Base-by-base conservation (phyloP, 228 moss, liverwort and hornwort genomes). In the Sphagnum magellanicum region DNA sequence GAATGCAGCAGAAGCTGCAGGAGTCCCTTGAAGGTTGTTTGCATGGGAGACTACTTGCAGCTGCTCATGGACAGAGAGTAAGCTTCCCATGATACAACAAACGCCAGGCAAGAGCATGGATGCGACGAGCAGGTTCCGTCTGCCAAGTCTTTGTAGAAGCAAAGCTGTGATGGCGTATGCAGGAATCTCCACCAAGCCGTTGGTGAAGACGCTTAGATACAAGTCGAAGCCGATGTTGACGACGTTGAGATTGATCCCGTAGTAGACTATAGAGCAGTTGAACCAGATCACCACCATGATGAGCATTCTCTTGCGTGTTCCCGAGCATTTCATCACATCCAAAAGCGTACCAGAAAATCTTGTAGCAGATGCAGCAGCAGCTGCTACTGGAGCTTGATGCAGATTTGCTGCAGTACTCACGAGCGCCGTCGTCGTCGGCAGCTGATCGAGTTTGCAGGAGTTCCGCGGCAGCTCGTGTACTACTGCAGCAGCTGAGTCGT, bases 201-300 rank as follows among this genome's bases (percentile, higher is more conserved):
- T 79, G 17, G 79, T 53, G 65, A 83, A 79, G 6, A 83, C 79
- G 61, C 79, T 74, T 5, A 79, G 4, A 52, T 77, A 76, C 4
- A 83, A 64, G 51, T 79, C 73, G 74, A 74, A 79, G 8, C 79
- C 79, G 46, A 83, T 32, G 51, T 83, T 83, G 58, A 72, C 79
- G 6, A 74, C 76, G 60, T 83, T 83, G 53, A 83, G 50, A 53
- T 71, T 83, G 74, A 83, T 74, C 13, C 83, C 83, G 48, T 79
- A 83, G 74, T 83, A 83, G 48, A 76, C 73, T 11, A 79, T 53
- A 8, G 71, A 69, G 11, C 63, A 68, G 55, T 66, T 60, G 66
- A 83, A 83, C 79, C 79, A 83, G 51, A 83, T 74, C 53, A 60
- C 76, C 8, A 77, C 59, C 83, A 83, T 83, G 53, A 79, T 73